A percentile compares a stretch with the other conserved stretches of the same genome.
Evolutionary conservation across 306 rosid species (phyloP).

Genomic region (Cucurbita moschata): DNA sequence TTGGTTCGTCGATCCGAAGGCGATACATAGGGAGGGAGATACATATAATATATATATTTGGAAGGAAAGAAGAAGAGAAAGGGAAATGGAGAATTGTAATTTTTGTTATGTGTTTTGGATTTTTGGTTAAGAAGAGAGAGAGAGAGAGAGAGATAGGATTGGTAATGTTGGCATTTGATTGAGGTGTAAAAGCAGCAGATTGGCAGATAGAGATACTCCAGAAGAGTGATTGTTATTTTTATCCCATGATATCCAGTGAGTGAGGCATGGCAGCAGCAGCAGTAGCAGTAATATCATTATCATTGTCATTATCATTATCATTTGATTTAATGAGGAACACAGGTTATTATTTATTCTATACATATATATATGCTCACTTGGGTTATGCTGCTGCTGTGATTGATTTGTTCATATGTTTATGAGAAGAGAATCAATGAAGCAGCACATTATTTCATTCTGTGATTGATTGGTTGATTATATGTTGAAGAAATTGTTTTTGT

Average conservation of each 20-base stretch:
- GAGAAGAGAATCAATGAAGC: no score
- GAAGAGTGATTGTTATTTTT: constrained; percentile 52
- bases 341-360: no score
- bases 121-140: constrained; percentile 19
- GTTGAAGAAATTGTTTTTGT: not conserved
- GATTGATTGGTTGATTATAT: no score
- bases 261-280: constrained; percentile 15
- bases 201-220: constrained; percentile 50
- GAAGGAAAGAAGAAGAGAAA: constrained; percentile 31
- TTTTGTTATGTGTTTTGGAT: constrained; percentile 15
- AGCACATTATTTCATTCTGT: not conserved
- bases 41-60: constrained; percentile 39
- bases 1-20: constrained; percentile 44
- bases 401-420: no score
- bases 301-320: not conserved
- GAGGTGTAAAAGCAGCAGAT: constrained; percentile 78
- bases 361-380: no score
- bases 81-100: constrained; percentile 51
- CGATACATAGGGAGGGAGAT: constrained; percentile 28
- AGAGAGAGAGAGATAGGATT: constrained; percentile 35
- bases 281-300: constrained; percentile 9
- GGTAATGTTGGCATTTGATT: constrained; percentile 49
- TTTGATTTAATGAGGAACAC: no score
- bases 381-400: no score
- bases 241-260: constrained; percentile 23